Evolutionary conservation across 441 rosid genomes (phyloP), one percentile per base, ranked within the genome.

Genomic region (Populus tomentosa): DNA sequence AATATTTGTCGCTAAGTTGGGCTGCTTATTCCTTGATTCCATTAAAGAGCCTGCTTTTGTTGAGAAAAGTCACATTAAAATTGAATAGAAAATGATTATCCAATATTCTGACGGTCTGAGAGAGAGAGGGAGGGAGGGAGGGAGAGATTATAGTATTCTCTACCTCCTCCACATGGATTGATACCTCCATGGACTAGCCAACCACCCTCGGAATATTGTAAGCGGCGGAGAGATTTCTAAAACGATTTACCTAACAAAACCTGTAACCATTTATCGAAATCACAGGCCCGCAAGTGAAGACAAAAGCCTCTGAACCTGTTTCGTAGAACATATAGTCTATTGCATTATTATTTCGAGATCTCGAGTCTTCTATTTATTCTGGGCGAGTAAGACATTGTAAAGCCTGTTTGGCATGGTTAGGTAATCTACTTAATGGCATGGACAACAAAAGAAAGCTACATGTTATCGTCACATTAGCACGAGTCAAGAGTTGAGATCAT

Each of bases 151-250:
- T 21, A 8, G 67, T n/a, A 63, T 66, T 74, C 68, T 83, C 21
- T 24, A 63, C 40, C 18, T 35, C 65, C 28, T 26, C 61, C 91
- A 86, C 91, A 83, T 88, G 91, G 85, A 70, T 85, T 83, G 84
- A 82, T 82, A 20, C 85, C 83, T 28, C 35, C 65, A 24, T 24
- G 30, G 61, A 80, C 77, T 56, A 65, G 63, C 82, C 53, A 82
- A 82, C 84, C 56, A 72, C 78, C 72, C 20, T 26, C 21, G 63
- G 1, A 26, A 33, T 33, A 33, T 35, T 10, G 32, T 63, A 70
- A 71, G 74, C 50, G 10, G 5, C 26, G n/a, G 61, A 53, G 65
- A 73, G 50, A 67, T 24, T 36, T 28, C 67, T 66, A 21, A 76
- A 46, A 42, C 28, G 2, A 74, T 80, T 68, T 63, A 81, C 75